These are phyloP conservation scores for Ricinus communis DNA, from an alignment of 345 rosid species.

Conservation along the genomic window DNA sequence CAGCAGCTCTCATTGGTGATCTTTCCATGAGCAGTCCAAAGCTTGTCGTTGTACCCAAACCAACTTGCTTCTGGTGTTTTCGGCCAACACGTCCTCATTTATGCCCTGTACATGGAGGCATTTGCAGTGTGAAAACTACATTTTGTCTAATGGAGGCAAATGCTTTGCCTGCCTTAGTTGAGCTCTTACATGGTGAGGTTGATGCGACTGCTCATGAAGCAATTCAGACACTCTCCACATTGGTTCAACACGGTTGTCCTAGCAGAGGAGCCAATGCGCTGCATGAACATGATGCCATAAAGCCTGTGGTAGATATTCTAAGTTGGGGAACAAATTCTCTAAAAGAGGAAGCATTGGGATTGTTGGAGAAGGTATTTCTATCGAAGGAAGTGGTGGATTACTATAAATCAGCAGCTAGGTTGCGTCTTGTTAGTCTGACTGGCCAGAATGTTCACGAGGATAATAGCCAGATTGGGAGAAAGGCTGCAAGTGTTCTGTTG, in stretches of 20 bases:
- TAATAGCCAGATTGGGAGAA: slow-evolving; percentile 36
- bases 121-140: slow-evolving; percentile 47
- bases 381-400: slow-evolving; percentile 51
- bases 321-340: slow-evolving; percentile 59
- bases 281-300: slow-evolving; percentile 53
- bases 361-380: slow-evolving; percentile 51
- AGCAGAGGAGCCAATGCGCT: slow-evolving; percentile 43
- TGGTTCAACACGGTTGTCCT: slow-evolving; percentile 40
- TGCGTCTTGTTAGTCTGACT: slow-evolving; percentile 38
- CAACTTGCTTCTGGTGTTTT: slow-evolving; percentile 46
- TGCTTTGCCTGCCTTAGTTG: slow-evolving; percentile 47
- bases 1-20: slow-evolving; percentile 62
- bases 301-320: slow-evolving; percentile 42
- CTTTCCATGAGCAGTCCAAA: slow-evolving; percentile 53
- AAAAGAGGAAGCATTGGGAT: slow-evolving; percentile 48
- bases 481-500: slow-evolving; percentile 42
- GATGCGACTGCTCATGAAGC: slow-evolving; percentile 54
- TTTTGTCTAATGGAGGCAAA: slow-evolving; percentile 55
- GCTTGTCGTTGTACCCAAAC: slow-evolving; percentile 31
- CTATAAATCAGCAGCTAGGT: slow-evolving; percentile 48
- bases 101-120: slow-evolving; percentile 54
- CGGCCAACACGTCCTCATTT: slow-evolving; percentile 29
- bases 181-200: slow-evolving; percentile 37
- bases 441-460: slow-evolving; percentile 42
- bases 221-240: slow-evolving; percentile 55